A percentile compares a stretch with the other conserved stretches of the same genome.
Evolutionary conservation across 306 rosid genomes (phyloP).

Genomic region (Benincasa hispida): DNA sequence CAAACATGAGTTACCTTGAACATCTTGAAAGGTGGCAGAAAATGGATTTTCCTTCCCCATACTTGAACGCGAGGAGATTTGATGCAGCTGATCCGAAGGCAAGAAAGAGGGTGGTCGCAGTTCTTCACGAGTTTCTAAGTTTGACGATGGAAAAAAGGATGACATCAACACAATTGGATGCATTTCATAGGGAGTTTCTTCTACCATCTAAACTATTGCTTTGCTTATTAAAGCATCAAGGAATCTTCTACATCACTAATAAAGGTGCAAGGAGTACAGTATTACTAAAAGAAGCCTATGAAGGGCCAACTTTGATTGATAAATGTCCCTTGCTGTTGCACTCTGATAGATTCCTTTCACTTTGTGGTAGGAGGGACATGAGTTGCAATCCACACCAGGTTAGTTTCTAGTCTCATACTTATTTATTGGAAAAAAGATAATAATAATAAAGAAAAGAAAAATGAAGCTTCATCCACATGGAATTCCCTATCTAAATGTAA

Average conservation of each 20-base stretch:
- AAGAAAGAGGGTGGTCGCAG: conserved; percentile 58
- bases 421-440: background rate
- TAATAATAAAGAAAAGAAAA: no score
- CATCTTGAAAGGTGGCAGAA: conserved; percentile 68
- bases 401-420: background rate
- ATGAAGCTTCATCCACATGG: background rate
- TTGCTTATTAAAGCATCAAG: conserved; percentile 73
- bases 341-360: conserved; percentile 33
- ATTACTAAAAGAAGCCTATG: conserved; percentile 55
- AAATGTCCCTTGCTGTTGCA: conserved; percentile 46
- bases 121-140: conserved; percentile 81
- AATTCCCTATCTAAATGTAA: background rate
- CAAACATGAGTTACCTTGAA: conserved; percentile 50
- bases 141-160: conserved; percentile 69
- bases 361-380: conserved; percentile 45
- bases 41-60: conserved; percentile 80
- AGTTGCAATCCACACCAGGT: conserved; percentile 1
- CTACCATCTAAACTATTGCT: conserved; percentile 63
- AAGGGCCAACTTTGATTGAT: conserved; percentile 36
- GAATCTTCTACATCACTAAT: conserved; percentile 79
- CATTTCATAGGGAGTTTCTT: conserved; percentile 56
- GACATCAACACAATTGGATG: conserved; percentile 71
- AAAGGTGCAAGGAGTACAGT: conserved; percentile 76
- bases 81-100: conserved; percentile 49
- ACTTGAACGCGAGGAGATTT: conserved; percentile 71